phyloP scores from a whole-genome alignment of 192 early-diverging fungal genomes.

The Entomortierella parvispora region DNA sequence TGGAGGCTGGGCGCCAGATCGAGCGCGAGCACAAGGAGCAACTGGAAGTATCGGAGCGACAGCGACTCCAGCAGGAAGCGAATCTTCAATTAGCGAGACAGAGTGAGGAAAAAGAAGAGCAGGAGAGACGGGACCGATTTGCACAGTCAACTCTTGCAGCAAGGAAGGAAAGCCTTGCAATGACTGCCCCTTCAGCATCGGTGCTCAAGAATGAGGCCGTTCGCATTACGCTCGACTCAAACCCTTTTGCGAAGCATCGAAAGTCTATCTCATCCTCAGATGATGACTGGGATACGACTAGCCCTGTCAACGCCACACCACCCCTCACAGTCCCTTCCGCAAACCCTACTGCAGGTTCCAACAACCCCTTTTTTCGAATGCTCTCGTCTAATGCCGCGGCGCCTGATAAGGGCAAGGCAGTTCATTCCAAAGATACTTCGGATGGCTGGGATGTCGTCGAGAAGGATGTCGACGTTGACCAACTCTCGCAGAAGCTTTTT shows the following conservation, averaged over 20 bases:
- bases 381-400: constrained; percentile 7
- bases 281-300: constrained; percentile 45
- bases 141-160: constrained; percentile 31
- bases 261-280: constrained; percentile 45
- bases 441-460: constrained; percentile 50
- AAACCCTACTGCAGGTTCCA: constrained; percentile 11
- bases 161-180: constrained; percentile 16
- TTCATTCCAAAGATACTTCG: constrained; percentile 41
- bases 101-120: constrained; percentile 34
- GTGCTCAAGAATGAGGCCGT: constrained; percentile 22
- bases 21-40: constrained; percentile 6
- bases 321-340: background rate
- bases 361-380: constrained; percentile 48
- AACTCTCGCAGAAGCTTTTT: constrained; percentile 26
- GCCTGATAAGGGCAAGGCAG: background rate
- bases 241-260: constrained; percentile 46
- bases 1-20: constrained; percentile 16
- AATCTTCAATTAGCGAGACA: constrained; percentile 10
- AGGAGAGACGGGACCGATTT: constrained; percentile 45
- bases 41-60: constrained; percentile 12
- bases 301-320: constrained; percentile 22
- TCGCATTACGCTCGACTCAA: constrained; percentile 42
- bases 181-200: background rate
- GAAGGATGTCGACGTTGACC: constrained; percentile 24
- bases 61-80: constrained; percentile 8